Base-by-base conservation (phyloP, 164 flowering plant species). In the Amborella trichopoda region DNA sequence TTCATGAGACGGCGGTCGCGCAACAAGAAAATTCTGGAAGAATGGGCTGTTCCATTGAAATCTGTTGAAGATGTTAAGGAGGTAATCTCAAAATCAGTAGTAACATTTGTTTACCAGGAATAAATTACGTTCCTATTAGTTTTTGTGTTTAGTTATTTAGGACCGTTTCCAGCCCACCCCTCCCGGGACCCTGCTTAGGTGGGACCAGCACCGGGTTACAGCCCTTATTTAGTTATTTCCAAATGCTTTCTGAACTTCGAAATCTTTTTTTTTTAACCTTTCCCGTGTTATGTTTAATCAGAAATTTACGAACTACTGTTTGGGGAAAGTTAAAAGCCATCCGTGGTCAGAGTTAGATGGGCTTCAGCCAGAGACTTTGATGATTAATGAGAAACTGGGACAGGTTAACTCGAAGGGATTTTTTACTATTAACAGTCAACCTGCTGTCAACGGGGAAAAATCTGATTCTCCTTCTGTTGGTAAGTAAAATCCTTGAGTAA, bases 291-390 rank as follows among this genome's bases (percentile, higher is more conserved):
- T 50, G 44, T 6, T 40, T 8, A 41, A 14, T 44, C 77, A 89
- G 97, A 81, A 61, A 66, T 89, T 89, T 50, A 67, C 40, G 60
- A 68, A 66, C 20, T 74, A 33, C 66, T 84, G 97, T 68, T 69
- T 75, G 44, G 97, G 97, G n/a, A 74, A 76, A 58, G 60, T 77
- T 56, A 79, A 46, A 69, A 85, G 72, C 59, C 80, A 74, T 56
- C 97, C 94, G 6, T 90, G 97, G 97, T 90, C 93, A 46, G 95
- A 90, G 59, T 59, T 90, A 24, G 97, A 86, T 46, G 97, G 94
- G 28, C 87, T 90, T 60, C 98, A 86, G 67, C 83, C 93, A 24
- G 98, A 90, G 72, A 79, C 95, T 34, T 75, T 67, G 70, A 81
- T 90, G 66, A 90, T 90, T 21, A 70, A 77, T 64, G 91, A 86